Evolutionary conservation across 495 filamentous ascomycete species (phyloP), one percentile per base, ranked within the genome.

Genomic region (Penicillium samsonianum): DNA sequence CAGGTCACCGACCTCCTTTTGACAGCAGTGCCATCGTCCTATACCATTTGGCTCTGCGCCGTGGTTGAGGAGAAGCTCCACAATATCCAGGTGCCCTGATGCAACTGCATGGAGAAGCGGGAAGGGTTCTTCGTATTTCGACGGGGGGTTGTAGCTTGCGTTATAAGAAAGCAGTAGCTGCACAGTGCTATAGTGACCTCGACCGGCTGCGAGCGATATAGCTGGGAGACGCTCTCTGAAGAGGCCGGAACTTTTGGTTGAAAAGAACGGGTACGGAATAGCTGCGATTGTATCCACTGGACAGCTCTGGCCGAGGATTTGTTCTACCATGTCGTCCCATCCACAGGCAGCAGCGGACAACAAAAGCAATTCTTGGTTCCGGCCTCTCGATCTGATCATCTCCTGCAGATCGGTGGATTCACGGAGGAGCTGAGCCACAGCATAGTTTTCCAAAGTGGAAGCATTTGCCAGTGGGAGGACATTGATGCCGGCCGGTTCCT

Each of bases 181-280:
- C 37, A 40, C n/a, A 17, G 37, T 40, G 37, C 37, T 40, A 40
- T 40, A 40, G n/a, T 40, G 37, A 40, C 37, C 37, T 40, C n/a
- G 37, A 17, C 37, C 37, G 14, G 37, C 16, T 7, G 16, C 37
- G 6, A 40, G 37, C n/a, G 37, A 40, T 40, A 40, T 40, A 17
- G 37, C 37, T 5, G 37, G 37, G n/a, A 40, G 37, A 40, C 3
- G 5, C n/a, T 40, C 6, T 40, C 4, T 17, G 2, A 1, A 1
- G 12, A 37, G 10, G 14, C 16, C 12, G 14, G 14, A 16, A 37
- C 2, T 25, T 25, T 4, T 25, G 23, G 23, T 25, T 25, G 23
- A 25, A 25, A 2, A 25, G 23, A 25, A 25, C 2, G 23, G 4
- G 23, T 25, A 4, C 4, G 4, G 23, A 25, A 2, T 25, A 4